A percentile compares a stretch with the other conserved stretches of the same genome.
Conservation (phyloP, 2,329 filamentous ascomycete genomes). For the Phialocephala sp. region DNA sequence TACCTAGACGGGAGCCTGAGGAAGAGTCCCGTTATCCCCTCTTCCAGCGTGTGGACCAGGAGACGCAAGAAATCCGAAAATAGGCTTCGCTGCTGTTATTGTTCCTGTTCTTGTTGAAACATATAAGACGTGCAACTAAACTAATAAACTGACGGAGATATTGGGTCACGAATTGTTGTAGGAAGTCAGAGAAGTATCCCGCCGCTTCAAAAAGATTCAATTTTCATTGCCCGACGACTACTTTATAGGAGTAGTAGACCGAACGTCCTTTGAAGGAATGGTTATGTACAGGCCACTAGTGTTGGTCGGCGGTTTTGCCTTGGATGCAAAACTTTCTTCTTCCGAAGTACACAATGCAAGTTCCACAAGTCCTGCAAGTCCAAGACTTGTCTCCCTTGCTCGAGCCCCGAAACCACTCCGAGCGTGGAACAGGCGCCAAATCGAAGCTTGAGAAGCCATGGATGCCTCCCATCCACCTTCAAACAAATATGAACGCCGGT, state of each 20-base stretch:
- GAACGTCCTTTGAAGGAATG: not conserved
- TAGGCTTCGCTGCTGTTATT: not conserved
- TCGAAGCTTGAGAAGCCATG: not conserved
- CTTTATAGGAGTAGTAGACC: not conserved
- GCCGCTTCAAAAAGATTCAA: not conserved
- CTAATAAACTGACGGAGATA: not conserved
- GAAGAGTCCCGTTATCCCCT: not conserved
- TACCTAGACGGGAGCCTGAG: not conserved
- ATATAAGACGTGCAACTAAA: not conserved
- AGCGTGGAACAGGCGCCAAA: not conserved
- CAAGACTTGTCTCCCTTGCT: not conserved
- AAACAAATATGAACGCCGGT: not conserved
- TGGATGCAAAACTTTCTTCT: not conserved
- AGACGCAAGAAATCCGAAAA: not conserved
- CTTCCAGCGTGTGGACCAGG: not conserved
- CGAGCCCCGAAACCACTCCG: not conserved
- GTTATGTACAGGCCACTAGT: not conserved
- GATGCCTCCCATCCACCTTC: not conserved
- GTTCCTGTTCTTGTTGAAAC: not conserved
- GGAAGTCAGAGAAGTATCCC: not conserved
- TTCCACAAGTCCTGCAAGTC: not conserved
- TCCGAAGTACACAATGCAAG: not conserved
- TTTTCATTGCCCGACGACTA: not conserved
- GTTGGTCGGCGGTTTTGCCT: not conserved
- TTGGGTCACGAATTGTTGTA: not conserved